phyloP scores from a whole-genome alignment of 345 rosid species.

The Eucalyptus erythrocorys region DNA sequence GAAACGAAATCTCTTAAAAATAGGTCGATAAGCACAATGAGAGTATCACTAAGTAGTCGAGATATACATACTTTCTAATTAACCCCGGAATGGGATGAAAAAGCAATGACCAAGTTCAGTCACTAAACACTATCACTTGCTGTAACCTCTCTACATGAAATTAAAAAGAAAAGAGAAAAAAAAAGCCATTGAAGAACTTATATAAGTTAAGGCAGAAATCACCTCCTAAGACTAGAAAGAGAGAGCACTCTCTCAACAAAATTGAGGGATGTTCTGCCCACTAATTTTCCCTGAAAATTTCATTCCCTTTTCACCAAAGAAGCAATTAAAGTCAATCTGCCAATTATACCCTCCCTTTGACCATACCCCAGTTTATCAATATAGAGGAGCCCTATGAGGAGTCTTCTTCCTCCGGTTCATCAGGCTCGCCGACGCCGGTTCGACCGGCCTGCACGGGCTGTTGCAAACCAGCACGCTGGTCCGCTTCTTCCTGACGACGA shows the following conservation, averaged over 20 bases:
- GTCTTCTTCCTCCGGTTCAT: constrained; percentile 70
- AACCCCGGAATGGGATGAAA: background rate
- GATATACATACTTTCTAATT: background rate
- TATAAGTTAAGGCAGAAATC: background rate
- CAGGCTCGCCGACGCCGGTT: constrained; percentile 22
- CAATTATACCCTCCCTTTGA: background rate
- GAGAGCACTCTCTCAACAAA: background rate
- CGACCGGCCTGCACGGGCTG: constrained; percentile 17
- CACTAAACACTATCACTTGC: background rate
- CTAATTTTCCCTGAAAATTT: background rate
- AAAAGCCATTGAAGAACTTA: background rate
- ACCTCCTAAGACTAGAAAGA: background rate
- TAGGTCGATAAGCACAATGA: background rate
- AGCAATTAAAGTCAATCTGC: background rate
- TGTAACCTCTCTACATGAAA: background rate
- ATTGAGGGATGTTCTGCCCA: background rate
- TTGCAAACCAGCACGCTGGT: constrained; percentile 35
- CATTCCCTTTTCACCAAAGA: background rate
- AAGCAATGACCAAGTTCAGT: background rate
- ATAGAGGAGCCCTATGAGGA: constrained; percentile 84
- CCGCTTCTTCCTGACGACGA: constrained; percentile 70
- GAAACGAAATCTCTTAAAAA: background rate
- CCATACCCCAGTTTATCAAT: constrained; percentile 11
- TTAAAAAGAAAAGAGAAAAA: background rate
- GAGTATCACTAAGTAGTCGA: background rate